Evolutionary conservation across 176 grass and related monocot species (phyloP), one percentile per base, ranked within the genome.

Genomic region (Metroxylon sagu): DNA sequence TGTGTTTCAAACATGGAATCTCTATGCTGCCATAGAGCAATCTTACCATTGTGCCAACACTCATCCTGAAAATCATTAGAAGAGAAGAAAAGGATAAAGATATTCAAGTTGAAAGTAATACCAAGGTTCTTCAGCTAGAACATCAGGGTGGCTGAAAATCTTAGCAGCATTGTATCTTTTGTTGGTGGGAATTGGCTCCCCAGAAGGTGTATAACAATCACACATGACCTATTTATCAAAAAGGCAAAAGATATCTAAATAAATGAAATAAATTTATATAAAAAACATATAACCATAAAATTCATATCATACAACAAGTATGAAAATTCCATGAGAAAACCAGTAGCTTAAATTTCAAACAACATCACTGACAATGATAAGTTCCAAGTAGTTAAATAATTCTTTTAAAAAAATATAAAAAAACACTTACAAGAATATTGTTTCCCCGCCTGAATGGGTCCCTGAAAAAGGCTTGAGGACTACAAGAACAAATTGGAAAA

Each of bases 391-490:
- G 31, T 35, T 35, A 10, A 35, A 35, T 35, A 1, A 1, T 23
- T 23, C 21, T 23, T 23, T 35, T 35, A 54, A 18, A 4, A 50
- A 48, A 29, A 8, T 18, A 26, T 3, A 50, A 25, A 18, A 57
- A 66, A 14, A 14, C 48, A 52, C 26, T 69, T 77, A 97, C 92
- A 78, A 97, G 75, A 19, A 97, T 88, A 69, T 97, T 91, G 12
- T 91, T 78, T 6, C 92, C 92, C 70, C 66, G 84, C 78, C 87
- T 91, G 92, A 97, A 97, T 10, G 92, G 92, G 60, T 97, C 87
- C 51, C 73, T 91, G 71, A 91, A 91, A 75, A 97, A 91, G 14
- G 92, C 75, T 19, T 83, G 92, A 63, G 92, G 87, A 12, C 87
- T 96, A 68, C 35, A 66, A 15, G 26, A 18, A 58, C 31, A 35